phyloP scores from a whole-genome alignment of 306 rosid genomes.

The Trifolium pratense region DNA sequence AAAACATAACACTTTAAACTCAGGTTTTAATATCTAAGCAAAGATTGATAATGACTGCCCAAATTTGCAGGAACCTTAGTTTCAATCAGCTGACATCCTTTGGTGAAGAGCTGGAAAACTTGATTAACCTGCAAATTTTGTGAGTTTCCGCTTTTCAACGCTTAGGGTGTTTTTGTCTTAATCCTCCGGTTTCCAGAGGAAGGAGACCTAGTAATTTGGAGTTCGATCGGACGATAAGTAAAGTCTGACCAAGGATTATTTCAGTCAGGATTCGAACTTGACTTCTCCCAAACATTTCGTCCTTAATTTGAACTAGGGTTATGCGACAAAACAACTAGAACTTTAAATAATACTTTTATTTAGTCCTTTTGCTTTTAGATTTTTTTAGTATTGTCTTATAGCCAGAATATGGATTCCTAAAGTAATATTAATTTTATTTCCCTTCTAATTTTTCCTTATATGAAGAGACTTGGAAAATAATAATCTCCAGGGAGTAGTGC shows the following conservation, averaged over 20 bases:
- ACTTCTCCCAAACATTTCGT: background rate
- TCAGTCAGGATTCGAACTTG: background rate
- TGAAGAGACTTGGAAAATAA: conserved; percentile 87
- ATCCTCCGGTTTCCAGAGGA: background rate
- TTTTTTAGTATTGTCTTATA: conserved; percentile 4
- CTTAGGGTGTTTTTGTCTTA: background rate
- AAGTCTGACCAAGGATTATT: background rate
- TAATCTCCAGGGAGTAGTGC: conserved; percentile 70
- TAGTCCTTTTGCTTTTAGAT: background rate
- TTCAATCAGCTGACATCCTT: conserved; percentile 77
- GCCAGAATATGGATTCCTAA: background rate
- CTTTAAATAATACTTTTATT: conserved; percentile 18
- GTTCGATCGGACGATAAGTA: background rate
- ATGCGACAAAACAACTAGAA: background rate
- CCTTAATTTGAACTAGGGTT: background rate
- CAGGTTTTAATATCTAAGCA: background rate
- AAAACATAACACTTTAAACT: conserved; percentile 30
- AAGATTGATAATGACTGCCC: conserved; percentile 17
- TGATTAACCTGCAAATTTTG: conserved; percentile 77
- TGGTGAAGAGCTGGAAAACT: conserved; percentile 70
- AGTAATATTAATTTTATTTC: conserved; percentile 30
- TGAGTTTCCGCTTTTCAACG: conserved; percentile 48
- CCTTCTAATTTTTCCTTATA: background rate
- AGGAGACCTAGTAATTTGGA: too few species aligned
- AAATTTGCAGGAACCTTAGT: conserved; percentile 84